Evolutionary conservation across 164 flowering plant genomes (phyloP).

Genomic region (Buxus sempervirens): DNA sequence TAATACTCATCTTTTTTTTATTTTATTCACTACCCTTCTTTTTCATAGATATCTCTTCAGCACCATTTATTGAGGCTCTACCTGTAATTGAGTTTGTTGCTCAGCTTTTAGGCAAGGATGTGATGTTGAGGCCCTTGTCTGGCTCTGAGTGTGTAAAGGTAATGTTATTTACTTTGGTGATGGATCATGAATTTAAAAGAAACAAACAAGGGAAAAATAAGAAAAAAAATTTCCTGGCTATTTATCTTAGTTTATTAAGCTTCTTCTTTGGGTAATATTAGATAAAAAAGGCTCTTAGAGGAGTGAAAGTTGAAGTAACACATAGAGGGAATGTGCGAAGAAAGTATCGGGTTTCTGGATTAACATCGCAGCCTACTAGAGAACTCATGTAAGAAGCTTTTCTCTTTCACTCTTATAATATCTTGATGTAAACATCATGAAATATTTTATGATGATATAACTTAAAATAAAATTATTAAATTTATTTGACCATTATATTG

Average conservation of each 20-base stretch:
- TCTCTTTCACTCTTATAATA: neutral
- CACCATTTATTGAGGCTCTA: conserved; percentile 76
- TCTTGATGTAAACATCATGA: no score
- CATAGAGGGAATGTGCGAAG: conserved; percentile 70
- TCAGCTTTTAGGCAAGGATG: conserved; percentile 65
- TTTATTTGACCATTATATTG: no score
- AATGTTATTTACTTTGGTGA: neutral
- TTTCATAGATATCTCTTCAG: conserved; percentile 78
- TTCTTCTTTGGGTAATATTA: conserved; percentile 16
- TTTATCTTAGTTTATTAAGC: neutral
- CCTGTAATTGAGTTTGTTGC: conserved; percentile 76
- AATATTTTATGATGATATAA: no score
- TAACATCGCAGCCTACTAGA: conserved; percentile 79
- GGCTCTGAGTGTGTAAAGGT: conserved; percentile 78
- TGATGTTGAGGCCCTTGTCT: conserved; percentile 54
- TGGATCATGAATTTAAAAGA: neutral
- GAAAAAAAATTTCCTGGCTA: no score
- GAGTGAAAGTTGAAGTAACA: conserved; percentile 84
- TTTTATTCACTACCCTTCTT: no score
- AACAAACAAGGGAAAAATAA: no score
- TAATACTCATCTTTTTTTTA: no score
- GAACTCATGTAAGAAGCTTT: conserved; percentile 58
- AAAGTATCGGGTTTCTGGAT: conserved; percentile 76
- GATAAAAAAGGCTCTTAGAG: conserved; percentile 74
- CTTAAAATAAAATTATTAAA: no score